These are phyloP conservation scores for Crithidia acanthocephali DNA, from an alignment of 208 protist genomes.

Conservation along the genomic window DNA sequence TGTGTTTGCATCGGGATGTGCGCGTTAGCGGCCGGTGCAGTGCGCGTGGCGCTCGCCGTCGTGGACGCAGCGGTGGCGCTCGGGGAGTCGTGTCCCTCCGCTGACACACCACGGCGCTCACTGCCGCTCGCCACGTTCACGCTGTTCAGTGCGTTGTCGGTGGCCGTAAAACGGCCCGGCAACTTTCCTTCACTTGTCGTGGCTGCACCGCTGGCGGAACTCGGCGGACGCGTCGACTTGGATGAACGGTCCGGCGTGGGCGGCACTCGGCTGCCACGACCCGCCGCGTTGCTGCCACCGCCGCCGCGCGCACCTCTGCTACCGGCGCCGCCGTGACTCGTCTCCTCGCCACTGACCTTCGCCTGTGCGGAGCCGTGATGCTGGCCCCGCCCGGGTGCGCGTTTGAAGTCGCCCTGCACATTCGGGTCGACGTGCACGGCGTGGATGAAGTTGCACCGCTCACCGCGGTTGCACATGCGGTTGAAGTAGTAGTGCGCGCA, in stretches of 20 bases:
- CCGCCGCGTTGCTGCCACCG: background rate
- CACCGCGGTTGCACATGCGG: conserved; percentile 78
- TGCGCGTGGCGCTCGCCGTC: too few relatives aligned
- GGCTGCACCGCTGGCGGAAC: background rate
- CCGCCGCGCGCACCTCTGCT: background rate
- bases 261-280: background rate
- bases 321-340: background rate
- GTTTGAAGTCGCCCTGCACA: conserved; percentile 66
- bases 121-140: background rate
- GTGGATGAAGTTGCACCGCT: conserved; percentile 82
- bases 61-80: too few relatives aligned
- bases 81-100: background rate
- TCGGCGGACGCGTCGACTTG: background rate
- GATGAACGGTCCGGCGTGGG: background rate
- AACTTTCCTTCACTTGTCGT: background rate
- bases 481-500: conserved; percentile 41
- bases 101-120: background rate
- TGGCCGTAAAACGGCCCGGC: too few relatives aligned
- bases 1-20: too few relatives aligned
- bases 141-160: background rate
- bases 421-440: conserved; percentile 73
- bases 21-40: too few relatives aligned
- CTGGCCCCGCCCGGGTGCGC: conserved; percentile 34
- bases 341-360: background rate
- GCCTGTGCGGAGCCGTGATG: background rate